These are phyloP conservation scores for Aspergillus aculeatinus DNA, from an alignment of 2,329 filamentous ascomycete genomes.

Conservation along the genomic window DNA sequence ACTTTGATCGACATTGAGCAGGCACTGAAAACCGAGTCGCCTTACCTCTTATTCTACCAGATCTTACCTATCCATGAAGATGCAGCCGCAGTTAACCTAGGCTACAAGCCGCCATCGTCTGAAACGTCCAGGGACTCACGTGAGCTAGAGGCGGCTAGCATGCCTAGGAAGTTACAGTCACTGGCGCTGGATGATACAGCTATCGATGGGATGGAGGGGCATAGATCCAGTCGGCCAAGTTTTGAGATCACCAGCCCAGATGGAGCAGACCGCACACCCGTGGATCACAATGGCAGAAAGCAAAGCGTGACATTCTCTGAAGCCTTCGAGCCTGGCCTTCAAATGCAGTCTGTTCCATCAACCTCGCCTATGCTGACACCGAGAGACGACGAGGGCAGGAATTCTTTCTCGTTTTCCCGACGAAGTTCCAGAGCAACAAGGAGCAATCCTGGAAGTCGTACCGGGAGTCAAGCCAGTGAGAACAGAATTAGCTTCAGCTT, in stretches of 20 bases:
- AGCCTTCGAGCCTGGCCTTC: slow-evolving; percentile 15
- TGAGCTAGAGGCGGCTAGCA: slow-evolving; percentile 21
- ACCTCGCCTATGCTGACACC: slow-evolving; percentile 27
- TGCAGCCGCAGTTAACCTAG: slow-evolving; percentile 34
- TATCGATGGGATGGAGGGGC: slow-evolving; percentile 23
- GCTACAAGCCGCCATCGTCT: slow-evolving; percentile 36
- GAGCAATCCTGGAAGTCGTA: slow-evolving; percentile 36
- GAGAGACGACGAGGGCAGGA: slow-evolving; percentile 24
- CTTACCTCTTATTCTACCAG: slow-evolving; percentile 94
- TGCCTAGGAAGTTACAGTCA: slow-evolving; percentile 20
- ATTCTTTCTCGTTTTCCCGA: slow-evolving; percentile 29
- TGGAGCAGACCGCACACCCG: slow-evolving; percentile 19
- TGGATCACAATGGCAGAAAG: slow-evolving; percentile 22
- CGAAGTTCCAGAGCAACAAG: slow-evolving; percentile 30
- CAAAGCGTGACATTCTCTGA: slow-evolving; percentile 32
- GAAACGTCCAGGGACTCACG: slow-evolving; percentile 26
- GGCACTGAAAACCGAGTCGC: slow-evolving; percentile 80
- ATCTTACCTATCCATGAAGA: slow-evolving; percentile 82
- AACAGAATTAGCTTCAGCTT: slow-evolving; percentile 37
- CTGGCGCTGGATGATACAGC: slow-evolving; percentile 19
- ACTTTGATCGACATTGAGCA: slow-evolving; percentile 73
- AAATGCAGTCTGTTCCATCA: slow-evolving; percentile 25
- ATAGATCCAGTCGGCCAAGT: slow-evolving; percentile 35
- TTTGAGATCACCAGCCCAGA: slow-evolving; percentile 38
- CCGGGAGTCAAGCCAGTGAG: slow-evolving; percentile 37